phyloP scores from a whole-genome alignment of 2,329 filamentous ascomycete genomes.

The Sphaerulina populicola region DNA sequence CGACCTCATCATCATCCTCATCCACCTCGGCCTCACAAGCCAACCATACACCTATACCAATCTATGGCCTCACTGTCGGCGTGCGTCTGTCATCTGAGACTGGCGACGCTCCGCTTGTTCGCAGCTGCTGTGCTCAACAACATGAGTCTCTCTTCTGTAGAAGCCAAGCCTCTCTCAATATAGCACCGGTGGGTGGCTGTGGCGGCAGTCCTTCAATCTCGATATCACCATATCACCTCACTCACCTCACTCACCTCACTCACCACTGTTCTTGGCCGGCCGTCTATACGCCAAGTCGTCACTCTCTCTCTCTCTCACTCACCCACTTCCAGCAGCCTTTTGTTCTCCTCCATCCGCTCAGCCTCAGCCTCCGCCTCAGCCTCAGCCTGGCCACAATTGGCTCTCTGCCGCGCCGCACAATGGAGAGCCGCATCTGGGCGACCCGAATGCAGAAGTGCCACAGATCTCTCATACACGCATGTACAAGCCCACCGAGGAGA shows the following conservation, averaged over 20 bases:
- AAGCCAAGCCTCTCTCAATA: too few species aligned
- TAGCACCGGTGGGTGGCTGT: too few species aligned
- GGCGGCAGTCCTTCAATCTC: slow-evolving; percentile 7
- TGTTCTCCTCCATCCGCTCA: slow-evolving; percentile 10
- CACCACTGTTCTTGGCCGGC: slow-evolving; percentile 6
- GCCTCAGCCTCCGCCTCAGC: slow-evolving; percentile 4
- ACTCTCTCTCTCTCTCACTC: too few species aligned
- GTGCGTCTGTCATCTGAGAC: not conserved
- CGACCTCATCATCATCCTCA: too few species aligned
- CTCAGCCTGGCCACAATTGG: slow-evolving; percentile 2
- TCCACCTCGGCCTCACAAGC: too few species aligned
- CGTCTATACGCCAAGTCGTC: slow-evolving; percentile 9
- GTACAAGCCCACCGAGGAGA: not conserved
- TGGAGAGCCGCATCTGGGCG: slow-evolving; percentile 18
- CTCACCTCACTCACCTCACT: too few species aligned
- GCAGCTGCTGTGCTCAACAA: slow-evolving; percentile 4
- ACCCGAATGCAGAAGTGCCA: not conserved
- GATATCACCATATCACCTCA: too few species aligned
- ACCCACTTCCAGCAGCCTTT: slow-evolving; percentile 5
- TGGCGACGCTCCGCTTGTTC: slow-evolving; percentile 8
- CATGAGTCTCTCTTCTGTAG: too few species aligned
- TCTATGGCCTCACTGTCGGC: too few species aligned
- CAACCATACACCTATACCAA: too few species aligned
- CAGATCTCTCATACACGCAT: slow-evolving; percentile 1
- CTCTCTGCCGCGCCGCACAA: slow-evolving; percentile 14